Evolutionary conservation across 23 red algal species (phyloP), one percentile per base, ranked within the genome.

Genomic region (Gracilariopsis chorda): DNA sequence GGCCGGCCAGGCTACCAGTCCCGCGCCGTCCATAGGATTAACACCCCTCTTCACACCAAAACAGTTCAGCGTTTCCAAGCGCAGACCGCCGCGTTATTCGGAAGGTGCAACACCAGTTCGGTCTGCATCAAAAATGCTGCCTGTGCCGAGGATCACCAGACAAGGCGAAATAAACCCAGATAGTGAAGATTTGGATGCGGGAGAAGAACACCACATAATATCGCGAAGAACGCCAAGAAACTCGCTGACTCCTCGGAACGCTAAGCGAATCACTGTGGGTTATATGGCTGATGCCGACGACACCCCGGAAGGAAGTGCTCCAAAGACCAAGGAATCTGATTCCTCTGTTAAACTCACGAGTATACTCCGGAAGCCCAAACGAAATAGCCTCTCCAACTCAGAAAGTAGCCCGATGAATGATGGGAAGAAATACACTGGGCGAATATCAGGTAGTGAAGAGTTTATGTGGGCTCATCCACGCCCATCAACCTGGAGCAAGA

Each of bases 401-500:
- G 67, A 73, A 46, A 23, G 40, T 7, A 36, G n/a, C 28, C 17
- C 23, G 19, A 42, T 45, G 67, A 36, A 45, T 23, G 67, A 73
- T 42, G 28, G 47, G 20, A 73, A 73, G 67, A 73, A 73, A 20
- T 73, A 73, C 19, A 80, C 49, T 11, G 75, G 75, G 1, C 49
- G 48, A 10, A 24, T 57, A 19, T 80, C 75, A 42, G 56, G 49
- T 29, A 55, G 48, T 20, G 49, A 59, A 13, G 75, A 80, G 24
- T 89, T 89, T 23, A 78, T 89, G 85, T 89, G 85, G 85, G 65
- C 85, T 11, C 43, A 64, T 48, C 20, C 48, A 76, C 30, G 85
- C 17, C 85, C 85, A 9, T 89, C 85, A 5, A 61, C 68, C 19
- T 89, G 85, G 85, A 89, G 85, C 70, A 60, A 73, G 57, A 89